Percentiles rank a stretch among this genome's conserved stretches.
Evolutionary conservation across 352 stramenopile species (phyloP).

Genomic region (Globisporangium parvum): DNA sequence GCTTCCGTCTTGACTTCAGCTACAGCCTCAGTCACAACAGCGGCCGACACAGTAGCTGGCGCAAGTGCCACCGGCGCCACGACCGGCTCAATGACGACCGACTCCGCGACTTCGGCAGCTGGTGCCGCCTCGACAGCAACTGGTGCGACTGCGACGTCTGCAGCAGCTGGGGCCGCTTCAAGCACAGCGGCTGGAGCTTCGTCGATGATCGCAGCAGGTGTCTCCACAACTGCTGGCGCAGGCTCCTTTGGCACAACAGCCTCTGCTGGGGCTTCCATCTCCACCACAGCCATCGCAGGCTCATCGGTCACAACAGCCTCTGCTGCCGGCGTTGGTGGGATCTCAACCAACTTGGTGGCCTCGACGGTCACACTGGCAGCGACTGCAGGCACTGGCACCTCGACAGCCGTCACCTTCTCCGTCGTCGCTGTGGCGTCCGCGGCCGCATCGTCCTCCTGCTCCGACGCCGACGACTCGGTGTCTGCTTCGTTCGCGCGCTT

Average conservation of each 20-base stretch:
- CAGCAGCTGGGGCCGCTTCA: neutral
- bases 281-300: neutral
- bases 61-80: neutral
- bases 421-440: neutral
- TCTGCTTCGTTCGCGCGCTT: conserved; percentile 10
- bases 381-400: conserved; percentile 3
- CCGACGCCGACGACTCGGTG: conserved; percentile 10
- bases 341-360: neutral
- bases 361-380: neutral
- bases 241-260: neutral
- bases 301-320: neutral
- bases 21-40: neutral
- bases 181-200: neutral
- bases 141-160: neutral
- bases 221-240: conserved; percentile 2
- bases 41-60: neutral
- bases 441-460: conserved; percentile 10
- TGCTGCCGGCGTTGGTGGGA: neutral
- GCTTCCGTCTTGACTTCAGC: neutral
- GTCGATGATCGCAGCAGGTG: neutral
- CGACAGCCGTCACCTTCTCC: conserved; percentile 6
- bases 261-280: neutral
- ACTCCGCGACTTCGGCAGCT: neutral
- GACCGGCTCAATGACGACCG: neutral
- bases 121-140: neutral